Evolutionary conservation across 805 yeast species (phyloP), one percentile per base, ranked within the genome.

Genomic region (Tetrapisispora nanseiensis): DNA sequence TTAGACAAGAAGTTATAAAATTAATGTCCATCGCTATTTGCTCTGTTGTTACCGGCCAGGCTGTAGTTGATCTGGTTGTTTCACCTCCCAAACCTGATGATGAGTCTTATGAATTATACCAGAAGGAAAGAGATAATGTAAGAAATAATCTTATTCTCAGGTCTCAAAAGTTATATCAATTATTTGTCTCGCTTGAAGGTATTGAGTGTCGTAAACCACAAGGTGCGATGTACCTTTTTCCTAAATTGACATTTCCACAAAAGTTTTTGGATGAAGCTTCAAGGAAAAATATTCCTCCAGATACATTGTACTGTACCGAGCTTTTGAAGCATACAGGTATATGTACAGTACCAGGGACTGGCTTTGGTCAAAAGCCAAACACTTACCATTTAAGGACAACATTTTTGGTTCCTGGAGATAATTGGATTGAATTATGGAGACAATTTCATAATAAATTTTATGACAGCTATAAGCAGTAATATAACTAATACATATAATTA

Each of bases 221-320:
- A 68, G 98, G 98, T 51, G 97, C 98, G 33, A 90, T 92, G 98
- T 92, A 92, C 66, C 70, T 92, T 45, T 92, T 86, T 76, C 98
- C 98, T 36, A 72, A 68, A 46, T 67, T 92, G 47, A 59, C 73
- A 29, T 68, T 92, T 41, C 78, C 84, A 12, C 71, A 75, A n/a
- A 72, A 71, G 49, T 86, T 86, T 12, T 66, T 76, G 34, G 67
- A 67, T 13, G 73, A 70, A 34, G 95, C 97, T 19, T 65, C 68
- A 41, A 66, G 68, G 40, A 56, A 58, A 21, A 75, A 75, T 21
- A 56, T 76, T 52, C 67, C 71, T 41, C 82, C 95, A 13, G 99
- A 92, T 62, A 95, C 83, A 59, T 76, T 83, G 49, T 92, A 92
- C 68, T 87, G 97, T 62, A 71, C 82, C 59, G 80, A 81, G 51